Conservation (phyloP, 164 flowering plant genomes). For the Chimonanthus salicifolius region DNA sequence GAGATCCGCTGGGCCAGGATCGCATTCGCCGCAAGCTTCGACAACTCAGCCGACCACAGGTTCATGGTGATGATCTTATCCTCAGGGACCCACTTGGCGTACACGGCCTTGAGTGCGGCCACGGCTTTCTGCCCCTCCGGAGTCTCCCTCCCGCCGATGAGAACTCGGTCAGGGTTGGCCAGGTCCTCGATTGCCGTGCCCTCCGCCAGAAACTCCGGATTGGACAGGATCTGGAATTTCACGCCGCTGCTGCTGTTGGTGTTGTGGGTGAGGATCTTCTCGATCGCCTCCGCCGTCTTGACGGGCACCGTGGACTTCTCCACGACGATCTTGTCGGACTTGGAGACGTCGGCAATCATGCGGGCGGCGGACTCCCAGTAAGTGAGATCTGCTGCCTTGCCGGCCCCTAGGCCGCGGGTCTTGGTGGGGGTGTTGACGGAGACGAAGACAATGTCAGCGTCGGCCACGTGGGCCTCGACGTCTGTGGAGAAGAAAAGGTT, state of each 20-base stretch:
- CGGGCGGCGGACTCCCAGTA: constrained; percentile 98
- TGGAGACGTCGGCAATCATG: constrained; percentile 89
- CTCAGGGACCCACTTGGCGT: constrained; percentile 87
- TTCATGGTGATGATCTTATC: constrained; percentile 70
- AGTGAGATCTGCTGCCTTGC: constrained; percentile 88
- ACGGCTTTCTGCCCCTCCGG: constrained; percentile 79
- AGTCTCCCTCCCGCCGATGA: constrained; percentile 90
- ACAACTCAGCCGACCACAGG: constrained; percentile 91
- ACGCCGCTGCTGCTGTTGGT: constrained; percentile 86
- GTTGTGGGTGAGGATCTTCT: constrained; percentile 81
- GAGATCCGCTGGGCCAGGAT: constrained; percentile 88
- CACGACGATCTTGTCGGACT: constrained; percentile 81
- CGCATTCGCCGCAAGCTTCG: constrained; percentile 94
- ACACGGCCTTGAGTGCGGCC: constrained; percentile 59
- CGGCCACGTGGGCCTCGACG: constrained; percentile 72
- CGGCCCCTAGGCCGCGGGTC: constrained; percentile 87
- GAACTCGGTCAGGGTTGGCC: constrained; percentile 73
- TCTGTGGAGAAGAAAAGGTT: constrained; percentile 94
- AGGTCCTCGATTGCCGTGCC: constrained; percentile 90
- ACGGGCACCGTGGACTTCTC: constrained; percentile 95
- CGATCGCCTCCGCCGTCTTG: constrained; percentile 93
- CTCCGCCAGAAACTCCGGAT: constrained; percentile 89
- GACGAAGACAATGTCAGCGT: constrained; percentile 89
- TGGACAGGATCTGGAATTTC: constrained; percentile 75
- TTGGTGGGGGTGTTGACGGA: constrained; percentile 91